Evolutionary conservation across 176 grass and related monocot species (phyloP).

Genomic region (Aechmea fasciata): DNA sequence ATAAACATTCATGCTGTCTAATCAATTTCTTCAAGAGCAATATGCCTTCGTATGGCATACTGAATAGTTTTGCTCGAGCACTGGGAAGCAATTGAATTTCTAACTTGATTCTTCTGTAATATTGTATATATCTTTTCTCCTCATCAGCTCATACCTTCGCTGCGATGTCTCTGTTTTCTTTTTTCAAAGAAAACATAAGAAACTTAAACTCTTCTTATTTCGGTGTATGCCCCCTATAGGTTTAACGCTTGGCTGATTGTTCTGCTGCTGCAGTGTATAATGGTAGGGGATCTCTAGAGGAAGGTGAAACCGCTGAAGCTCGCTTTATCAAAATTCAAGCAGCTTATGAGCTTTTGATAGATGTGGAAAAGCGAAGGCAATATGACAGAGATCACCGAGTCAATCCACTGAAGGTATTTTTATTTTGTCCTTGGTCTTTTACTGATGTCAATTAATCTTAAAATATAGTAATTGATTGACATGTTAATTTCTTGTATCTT

Average conservation of each 20-base stretch:
- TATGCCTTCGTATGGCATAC: too few relatives aligned
- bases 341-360: conserved; percentile 92
- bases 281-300: conserved; percentile 77
- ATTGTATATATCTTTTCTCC: not conserved
- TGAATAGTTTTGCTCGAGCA: too few relatives aligned
- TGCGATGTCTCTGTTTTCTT: too few relatives aligned
- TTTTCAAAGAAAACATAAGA: not conserved
- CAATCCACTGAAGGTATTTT: conserved; percentile 87
- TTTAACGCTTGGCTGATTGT: conserved; percentile 28
- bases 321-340: conserved; percentile 99
- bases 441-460: not conserved
- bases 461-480: not conserved
- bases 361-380: conserved; percentile 55
- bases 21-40: too few relatives aligned
- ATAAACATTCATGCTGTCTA: too few relatives aligned
- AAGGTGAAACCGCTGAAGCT: conserved; percentile 89
- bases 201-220: not conserved
- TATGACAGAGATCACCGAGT: conserved; percentile 80
- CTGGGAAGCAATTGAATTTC: too few relatives aligned
- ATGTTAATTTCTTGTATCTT: not conserved
- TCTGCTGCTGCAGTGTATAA: conserved; percentile 63
- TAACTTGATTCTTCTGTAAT: too few relatives aligned
- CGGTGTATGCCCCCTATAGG: not conserved
- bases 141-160: not conserved
- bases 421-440: conserved; percentile 20